Base-by-base conservation (phyloP, 2,329 filamentous ascomycete genomes). In the Fonsecaea nubica region DNA sequence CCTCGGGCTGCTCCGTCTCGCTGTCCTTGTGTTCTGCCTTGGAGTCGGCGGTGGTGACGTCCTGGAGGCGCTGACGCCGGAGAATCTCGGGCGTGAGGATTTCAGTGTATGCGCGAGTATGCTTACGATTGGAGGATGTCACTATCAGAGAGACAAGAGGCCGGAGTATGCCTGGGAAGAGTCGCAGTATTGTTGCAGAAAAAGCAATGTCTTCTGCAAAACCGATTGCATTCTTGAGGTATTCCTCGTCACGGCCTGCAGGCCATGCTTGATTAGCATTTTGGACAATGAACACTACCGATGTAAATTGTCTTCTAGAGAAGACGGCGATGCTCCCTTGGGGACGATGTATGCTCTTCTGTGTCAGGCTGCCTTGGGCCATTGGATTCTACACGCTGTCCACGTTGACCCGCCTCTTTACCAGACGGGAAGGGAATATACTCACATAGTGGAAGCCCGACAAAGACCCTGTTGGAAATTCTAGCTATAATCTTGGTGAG, bases 151-250 rank as follows among this genome's bases (percentile, higher is more conserved):
- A 83, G 83, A 87, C 62, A 0, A 88, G 65, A 0, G 84, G 82
- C 32, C 85, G 82, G 1, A 87, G 72, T 1, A 82, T 74, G 6
- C 76, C 76, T 0, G 85, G 84, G 2, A 84, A 75, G 63, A 85
- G 74, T 65, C 77, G 77, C 15, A 85, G 75, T n/a, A 84, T 66
- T 55, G 83, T 76, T 67, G 77, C 77, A 64, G 81, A 82, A 53
- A 81, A 72, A 2, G 85, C 71, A 3, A 86, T 80, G 58, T 81
- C 80, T 66, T 83, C 79, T 36, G 84, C 83, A 66, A 86, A 87
- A 33, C 75, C 74, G 6, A 83, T 75, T 71, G 84, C 83, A 61
- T 78, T 76, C 18, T 79, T 72, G 54, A 87, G 74, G 64, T 84
- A 85, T 5, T 75, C 73, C 54, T 67, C 48, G 32, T 71, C 50